Evolutionary conservation across 768 basidiomycete species (phyloP).

Genomic region (Boletellus emodensis): DNA sequence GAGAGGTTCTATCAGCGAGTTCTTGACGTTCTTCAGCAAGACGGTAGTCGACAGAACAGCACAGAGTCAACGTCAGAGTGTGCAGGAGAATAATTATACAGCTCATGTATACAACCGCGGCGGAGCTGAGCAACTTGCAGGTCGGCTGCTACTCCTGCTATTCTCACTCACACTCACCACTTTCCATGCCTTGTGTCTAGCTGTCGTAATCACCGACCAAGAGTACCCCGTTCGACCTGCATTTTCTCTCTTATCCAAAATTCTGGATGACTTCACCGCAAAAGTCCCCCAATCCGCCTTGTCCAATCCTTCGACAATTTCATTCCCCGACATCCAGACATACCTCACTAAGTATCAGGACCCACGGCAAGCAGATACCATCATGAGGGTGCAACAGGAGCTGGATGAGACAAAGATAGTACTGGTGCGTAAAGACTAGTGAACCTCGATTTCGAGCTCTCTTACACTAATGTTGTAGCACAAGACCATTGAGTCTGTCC

Average conservation of each 20-base stretch:
- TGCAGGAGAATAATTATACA: constrained; percentile 90
- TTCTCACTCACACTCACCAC: constrained; percentile 1
- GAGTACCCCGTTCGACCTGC: constrained; percentile 97
- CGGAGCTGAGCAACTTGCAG: constrained; percentile 80
- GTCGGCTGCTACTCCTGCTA: constrained; percentile 34
- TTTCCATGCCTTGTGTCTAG: constrained; percentile 37
- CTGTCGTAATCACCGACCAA: constrained; percentile 88
- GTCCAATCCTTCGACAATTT: constrained; percentile 60
- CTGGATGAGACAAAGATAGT: constrained; percentile 99
- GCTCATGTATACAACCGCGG: constrained; percentile 93
- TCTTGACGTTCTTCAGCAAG: constrained; percentile 91
- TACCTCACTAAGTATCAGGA: constrained; percentile 95
- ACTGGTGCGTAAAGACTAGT: constrained; percentile 52
- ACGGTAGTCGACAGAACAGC: constrained; percentile 87
- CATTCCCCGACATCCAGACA: constrained; percentile 68
- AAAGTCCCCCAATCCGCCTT: constrained; percentile 73
- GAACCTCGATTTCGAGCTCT: neutral
- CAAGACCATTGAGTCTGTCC: constrained; percentile 97
- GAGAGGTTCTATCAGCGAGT: constrained; percentile 80
- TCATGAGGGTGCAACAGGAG: constrained; percentile 98
- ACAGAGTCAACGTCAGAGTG: constrained; percentile 85
- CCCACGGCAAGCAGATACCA: constrained; percentile 93
- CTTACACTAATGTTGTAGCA: constrained; percentile 51
- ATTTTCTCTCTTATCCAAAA: constrained; percentile 89
- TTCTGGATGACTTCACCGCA: constrained; percentile 87